Evolutionary conservation across 257 asterid species (phyloP), one percentile per base, ranked within the genome.

Genomic region (Ophiorrhiza pumila): DNA sequence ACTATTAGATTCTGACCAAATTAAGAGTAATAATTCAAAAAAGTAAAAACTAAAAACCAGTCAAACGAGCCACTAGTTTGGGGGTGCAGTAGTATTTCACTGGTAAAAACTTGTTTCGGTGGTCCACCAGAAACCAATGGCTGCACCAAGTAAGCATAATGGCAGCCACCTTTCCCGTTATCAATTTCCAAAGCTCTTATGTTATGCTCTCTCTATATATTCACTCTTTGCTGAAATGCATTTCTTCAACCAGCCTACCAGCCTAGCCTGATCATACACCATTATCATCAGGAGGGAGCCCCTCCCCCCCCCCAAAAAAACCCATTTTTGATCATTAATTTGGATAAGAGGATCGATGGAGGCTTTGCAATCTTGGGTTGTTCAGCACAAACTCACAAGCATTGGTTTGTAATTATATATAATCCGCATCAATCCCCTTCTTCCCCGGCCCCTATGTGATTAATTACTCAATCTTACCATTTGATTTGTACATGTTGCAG

Each of bases 381-480:
- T 89, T 57, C 58, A 85, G 37, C 93, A 88, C 90, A 89, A 89
- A 76, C 96, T 91, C 83, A 71, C 91, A 34, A 89, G 81, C 86
- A 83, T 91, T 73, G 97, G 95, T 86, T 20, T 37, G 86, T 78
- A 37, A 3, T 7, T 7, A 2, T 7, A 37, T 37, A 3, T 2
- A 37, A 2, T 37, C 42, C 7, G 7, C 42, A 37, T n/a, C n/a
- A n/a, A n/a, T 37, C 42, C 42, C 42, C 3, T 37, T 37, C 3
- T 2, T 37, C 7, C 42, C 7, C 42, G 42, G 42, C n/a, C n/a
- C n/a, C n/a, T n/a, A n/a, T n/a, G n/a, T n/a, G n/a, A n/a, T n/a
- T n/a, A n/a, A n/a, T n/a, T n/a, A n/a, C n/a, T n/a, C n/a, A n/a
- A n/a, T n/a, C n/a, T n/a, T n/a, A n/a, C n/a, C n/a, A n/a, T n/a